phyloP scores from a whole-genome alignment of 495 filamentous ascomycete species.

The Aspergillus campestris region DNA sequence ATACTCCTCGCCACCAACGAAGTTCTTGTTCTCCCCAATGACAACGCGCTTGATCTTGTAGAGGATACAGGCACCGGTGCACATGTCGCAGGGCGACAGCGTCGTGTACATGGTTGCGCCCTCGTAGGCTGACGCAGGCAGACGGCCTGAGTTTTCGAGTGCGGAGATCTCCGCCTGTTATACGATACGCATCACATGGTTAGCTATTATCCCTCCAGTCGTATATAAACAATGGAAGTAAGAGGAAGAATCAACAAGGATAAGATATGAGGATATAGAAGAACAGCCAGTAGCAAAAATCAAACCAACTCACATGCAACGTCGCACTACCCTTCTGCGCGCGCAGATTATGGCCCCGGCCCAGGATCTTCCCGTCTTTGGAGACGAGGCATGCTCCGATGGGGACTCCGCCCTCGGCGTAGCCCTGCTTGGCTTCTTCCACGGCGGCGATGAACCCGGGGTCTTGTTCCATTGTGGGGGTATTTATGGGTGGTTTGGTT shows the following conservation, averaged over 20 bases:
- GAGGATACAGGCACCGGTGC: slow-evolving; percentile 72
- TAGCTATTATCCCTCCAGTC: background rate
- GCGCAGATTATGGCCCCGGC: slow-evolving; percentile 76
- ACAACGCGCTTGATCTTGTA: slow-evolving; percentile 77
- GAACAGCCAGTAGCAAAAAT: background rate
- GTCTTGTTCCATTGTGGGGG: slow-evolving; percentile 34
- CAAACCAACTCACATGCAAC: slow-evolving; percentile 52
- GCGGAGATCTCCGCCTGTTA: slow-evolving; percentile 70
- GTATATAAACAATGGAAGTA: background rate
- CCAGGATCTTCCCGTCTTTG: slow-evolving; percentile 62
- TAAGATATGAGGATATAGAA: background rate
- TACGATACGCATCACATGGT: background rate
- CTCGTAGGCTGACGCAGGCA: slow-evolving; percentile 61
- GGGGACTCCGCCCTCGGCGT: slow-evolving; percentile 70
- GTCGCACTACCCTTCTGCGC: slow-evolving; percentile 69
- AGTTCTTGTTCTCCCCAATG: slow-evolving; percentile 76
- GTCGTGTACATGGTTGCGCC: slow-evolving; percentile 84
- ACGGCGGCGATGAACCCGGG: slow-evolving; percentile 53
- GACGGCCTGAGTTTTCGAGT: slow-evolving; percentile 68
- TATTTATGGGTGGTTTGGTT: background rate
- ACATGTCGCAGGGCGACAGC: slow-evolving; percentile 84
- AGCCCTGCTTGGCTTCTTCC: slow-evolving; percentile 64
- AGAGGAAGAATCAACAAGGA: background rate
- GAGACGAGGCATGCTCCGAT: slow-evolving; percentile 72
- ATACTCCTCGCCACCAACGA: slow-evolving; percentile 69